phyloP scores from a whole-genome alignment of 257 asterid genomes.

The Primulina tabacum region DNA sequence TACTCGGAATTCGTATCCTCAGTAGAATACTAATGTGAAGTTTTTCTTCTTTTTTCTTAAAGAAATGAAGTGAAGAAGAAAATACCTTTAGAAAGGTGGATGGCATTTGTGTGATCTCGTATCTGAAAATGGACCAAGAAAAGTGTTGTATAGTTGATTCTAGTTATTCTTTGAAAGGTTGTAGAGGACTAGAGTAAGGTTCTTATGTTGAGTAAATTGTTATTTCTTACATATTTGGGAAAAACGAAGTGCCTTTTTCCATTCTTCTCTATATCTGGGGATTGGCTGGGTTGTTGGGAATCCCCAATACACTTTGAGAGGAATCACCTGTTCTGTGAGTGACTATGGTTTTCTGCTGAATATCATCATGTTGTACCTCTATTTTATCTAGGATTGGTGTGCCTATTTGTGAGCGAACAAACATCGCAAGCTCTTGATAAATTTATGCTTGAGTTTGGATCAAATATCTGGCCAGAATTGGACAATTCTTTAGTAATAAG shows the following conservation, averaged over 20 bases:
- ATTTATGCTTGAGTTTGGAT: neutral
- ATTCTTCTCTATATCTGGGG: neutral
- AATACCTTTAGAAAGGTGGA: neutral
- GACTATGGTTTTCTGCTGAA: no score
- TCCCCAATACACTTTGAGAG: constrained; percentile 8
- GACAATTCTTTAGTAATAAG: neutral
- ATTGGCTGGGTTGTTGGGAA: neutral
- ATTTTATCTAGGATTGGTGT: neutral
- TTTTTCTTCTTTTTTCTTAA: neutral
- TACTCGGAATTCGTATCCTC: neutral
- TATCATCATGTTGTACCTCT: neutral
- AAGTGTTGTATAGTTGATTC: constrained; percentile 1
- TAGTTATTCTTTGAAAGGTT: neutral
- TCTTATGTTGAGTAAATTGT: neutral
- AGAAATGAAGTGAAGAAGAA: neutral
- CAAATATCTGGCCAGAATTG: neutral
- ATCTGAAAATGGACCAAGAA: constrained; percentile 2
- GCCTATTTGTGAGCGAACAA: neutral
- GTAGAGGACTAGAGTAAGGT: neutral
- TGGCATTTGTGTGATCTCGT: neutral
- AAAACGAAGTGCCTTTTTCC: neutral
- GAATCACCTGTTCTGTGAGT: neutral
- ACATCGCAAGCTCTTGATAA: neutral
- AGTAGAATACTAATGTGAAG: constrained; percentile 2
- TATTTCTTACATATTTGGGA: neutral